Evolutionary conservation across 83 land plant genomes (phyloP).

Genomic region (Thuja plicata): DNA sequence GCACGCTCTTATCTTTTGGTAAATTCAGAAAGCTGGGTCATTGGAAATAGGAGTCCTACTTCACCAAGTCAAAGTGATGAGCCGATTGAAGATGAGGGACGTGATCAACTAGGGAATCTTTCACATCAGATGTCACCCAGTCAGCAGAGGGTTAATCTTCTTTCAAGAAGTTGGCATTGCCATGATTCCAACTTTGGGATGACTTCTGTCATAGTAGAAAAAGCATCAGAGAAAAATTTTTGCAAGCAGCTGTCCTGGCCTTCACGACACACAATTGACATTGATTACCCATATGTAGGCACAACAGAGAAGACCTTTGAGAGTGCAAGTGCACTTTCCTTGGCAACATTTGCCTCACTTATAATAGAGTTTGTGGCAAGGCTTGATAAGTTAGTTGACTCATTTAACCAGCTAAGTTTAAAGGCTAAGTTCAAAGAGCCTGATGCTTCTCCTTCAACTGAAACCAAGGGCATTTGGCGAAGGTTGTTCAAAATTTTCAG

Average conservation of each 20-base stretch:
- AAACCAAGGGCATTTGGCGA: conserved; percentile 17
- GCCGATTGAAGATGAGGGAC: not conserved
- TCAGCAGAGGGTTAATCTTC: not conserved
- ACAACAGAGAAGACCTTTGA: conserved; percentile 48
- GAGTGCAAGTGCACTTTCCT: conserved; percentile 62
- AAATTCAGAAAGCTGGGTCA: conserved; percentile 51
- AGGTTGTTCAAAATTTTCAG: conserved; percentile 13
- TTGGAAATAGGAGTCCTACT: conserved; percentile 24
- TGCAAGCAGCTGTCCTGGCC: conserved; percentile 48
- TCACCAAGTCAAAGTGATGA: not conserved
- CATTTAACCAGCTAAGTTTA: conserved; percentile 52
- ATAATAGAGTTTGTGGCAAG: conserved; percentile 71
- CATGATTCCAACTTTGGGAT: not conserved
- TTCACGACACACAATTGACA: conserved; percentile 12
- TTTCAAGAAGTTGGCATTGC: conserved; percentile 33
- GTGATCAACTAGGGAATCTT: conserved; percentile 13
- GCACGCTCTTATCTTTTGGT: conserved; percentile 60
- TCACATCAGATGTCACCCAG: not conserved
- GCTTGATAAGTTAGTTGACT: conserved; percentile 54
- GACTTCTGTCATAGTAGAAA: not conserved
- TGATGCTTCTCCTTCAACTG: conserved; percentile 5
- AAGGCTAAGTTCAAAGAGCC: conserved; percentile 56
- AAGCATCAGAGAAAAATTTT: conserved; percentile 3
- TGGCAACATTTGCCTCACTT: conserved; percentile 66
- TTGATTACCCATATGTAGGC: conserved; percentile 2